These are phyloP conservation scores for Hypoxylon rubiginosum DNA, from an alignment of 2,329 filamentous ascomycete genomes.

Conservation along the genomic window DNA sequence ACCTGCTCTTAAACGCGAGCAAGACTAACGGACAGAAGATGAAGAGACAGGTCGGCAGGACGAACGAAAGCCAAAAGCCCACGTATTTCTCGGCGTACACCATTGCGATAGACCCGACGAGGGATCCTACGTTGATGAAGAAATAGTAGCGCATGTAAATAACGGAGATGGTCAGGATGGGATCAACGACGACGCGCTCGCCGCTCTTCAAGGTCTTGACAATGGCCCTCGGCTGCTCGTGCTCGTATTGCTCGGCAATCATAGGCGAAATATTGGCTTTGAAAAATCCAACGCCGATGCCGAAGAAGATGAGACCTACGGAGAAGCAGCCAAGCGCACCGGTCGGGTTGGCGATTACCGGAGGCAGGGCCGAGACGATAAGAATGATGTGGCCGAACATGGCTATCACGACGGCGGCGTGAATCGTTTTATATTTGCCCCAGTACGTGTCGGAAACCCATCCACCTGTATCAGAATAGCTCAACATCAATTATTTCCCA, in stretches of 20 bases:
- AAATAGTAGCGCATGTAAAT: slow-evolving; percentile 78
- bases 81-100: slow-evolving; percentile 82
- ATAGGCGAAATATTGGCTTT: slow-evolving; percentile 76
- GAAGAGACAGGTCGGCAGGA: slow-evolving; percentile 77
- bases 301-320: slow-evolving; percentile 71
- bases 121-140: slow-evolving; percentile 76
- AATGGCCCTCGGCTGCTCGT: slow-evolving; percentile 61
- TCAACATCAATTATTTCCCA: slow-evolving; percentile 7
- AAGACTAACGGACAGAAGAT: slow-evolving; percentile 73
- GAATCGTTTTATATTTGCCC: slow-evolving; percentile 74
- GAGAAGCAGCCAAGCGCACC: slow-evolving; percentile 68
- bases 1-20: slow-evolving; percentile 70
- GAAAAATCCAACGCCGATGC: slow-evolving; percentile 74
- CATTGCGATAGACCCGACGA: slow-evolving; percentile 73
- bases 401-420: slow-evolving; percentile 68
- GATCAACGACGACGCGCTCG: slow-evolving; percentile 72
- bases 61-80: slow-evolving; percentile 80
- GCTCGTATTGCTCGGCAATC: slow-evolving; percentile 70
- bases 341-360: slow-evolving; percentile 65
- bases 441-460: slow-evolving; percentile 70
- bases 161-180: slow-evolving; percentile 67
- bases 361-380: slow-evolving; percentile 69
- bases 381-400: slow-evolving; percentile 71
- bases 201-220: slow-evolving; percentile 65
- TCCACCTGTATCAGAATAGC: slow-evolving; percentile 52